Percentiles rank a stretch among this genome's conserved stretches.
Conservation (phyloP, 306 rosid genomes). For the apple (Malus domestica) region ASM211411v1 NC_041805.1:25122001-25122500, state of each 20-base stretch:
- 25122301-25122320: background rate
- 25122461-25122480: background rate
- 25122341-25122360: background rate
- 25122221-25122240: slow-evolving; percentile 85
- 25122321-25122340: background rate
- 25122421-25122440: no score
- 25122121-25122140: slow-evolving; percentile 94
- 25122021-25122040: slow-evolving; percentile 48
- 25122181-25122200: slow-evolving; percentile 92
- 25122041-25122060: slow-evolving; percentile 50
- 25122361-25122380: background rate
- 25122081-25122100: slow-evolving; percentile 68
- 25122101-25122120: slow-evolving; percentile 86
- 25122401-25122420: no score
- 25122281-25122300: background rate
- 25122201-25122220: slow-evolving; percentile 94
- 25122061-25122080: slow-evolving; percentile 60
- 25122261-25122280: slow-evolving; percentile 44
- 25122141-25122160: slow-evolving; percentile 98
- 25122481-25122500: background rate
- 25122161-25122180: slow-evolving; percentile 96
- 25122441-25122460: background rate
- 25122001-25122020: slow-evolving; percentile 61
- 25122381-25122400: no score
- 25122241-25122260: slow-evolving; percentile 98